These are phyloP conservation scores for Trichoderma asperellum DNA, from an alignment of 2,329 filamentous ascomycete genomes.

Conservation along the genomic window DNA sequence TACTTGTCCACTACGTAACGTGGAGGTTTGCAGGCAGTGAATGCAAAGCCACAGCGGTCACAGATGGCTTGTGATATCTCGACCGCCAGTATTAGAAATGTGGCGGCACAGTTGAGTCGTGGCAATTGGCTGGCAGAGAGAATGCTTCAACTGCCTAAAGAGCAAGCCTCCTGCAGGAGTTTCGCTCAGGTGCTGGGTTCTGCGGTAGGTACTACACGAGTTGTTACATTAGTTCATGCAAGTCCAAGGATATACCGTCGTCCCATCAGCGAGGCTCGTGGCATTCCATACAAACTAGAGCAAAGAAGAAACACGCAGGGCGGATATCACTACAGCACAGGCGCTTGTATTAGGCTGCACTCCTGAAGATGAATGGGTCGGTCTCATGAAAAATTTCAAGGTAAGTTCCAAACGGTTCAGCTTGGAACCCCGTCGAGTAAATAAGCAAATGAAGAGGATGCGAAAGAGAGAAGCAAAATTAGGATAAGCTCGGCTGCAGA, in stretches of 20 bases:
- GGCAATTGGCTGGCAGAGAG: slow-evolving; percentile 2
- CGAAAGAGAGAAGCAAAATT: neutral
- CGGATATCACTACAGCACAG: slow-evolving; percentile 5
- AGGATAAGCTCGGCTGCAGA: slow-evolving; percentile 15
- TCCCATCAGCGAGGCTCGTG: slow-evolving; percentile 18
- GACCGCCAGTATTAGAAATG: neutral
- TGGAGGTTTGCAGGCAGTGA: neutral
- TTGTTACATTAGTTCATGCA: slow-evolving; percentile 29
- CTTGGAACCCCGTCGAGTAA: slow-evolving; percentile 13
- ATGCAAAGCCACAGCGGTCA: slow-evolving; percentile 13
- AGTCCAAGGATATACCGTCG: slow-evolving; percentile 23
- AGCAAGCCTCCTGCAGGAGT: slow-evolving; percentile 23
- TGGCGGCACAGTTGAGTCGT: slow-evolving; percentile 18
- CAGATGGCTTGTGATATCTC: slow-evolving; percentile 10
- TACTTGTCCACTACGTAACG: neutral
- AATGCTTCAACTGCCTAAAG: slow-evolving; percentile 13
- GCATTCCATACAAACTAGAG: slow-evolving; percentile 13
- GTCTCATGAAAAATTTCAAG: neutral
- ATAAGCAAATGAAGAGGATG: slow-evolving; percentile 18
- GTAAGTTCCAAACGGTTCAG: neutral
- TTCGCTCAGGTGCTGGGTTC: slow-evolving; percentile 16
- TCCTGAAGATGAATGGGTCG: neutral
- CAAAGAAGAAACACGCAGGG: neutral
- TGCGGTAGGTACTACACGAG: slow-evolving; percentile 19
- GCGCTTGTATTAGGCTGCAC: neutral